phyloP scores from a whole-genome alignment of 345 rosid species.

The Pugionium cornutum region DNA sequence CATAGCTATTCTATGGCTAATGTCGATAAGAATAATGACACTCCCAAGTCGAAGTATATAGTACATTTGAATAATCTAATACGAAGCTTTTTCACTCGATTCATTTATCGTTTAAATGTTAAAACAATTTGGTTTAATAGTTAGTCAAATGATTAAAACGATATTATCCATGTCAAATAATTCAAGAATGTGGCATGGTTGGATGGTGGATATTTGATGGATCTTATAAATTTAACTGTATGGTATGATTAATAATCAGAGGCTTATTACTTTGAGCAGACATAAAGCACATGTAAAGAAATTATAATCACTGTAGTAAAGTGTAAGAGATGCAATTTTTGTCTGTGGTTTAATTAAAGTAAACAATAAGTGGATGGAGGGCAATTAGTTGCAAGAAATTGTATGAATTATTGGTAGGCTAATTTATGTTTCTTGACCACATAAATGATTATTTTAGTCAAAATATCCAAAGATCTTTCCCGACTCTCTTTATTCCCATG shows the following conservation, averaged over 20 bases:
- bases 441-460: slow-evolving; percentile 29
- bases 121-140: no score
- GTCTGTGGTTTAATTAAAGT: slow-evolving; percentile 31
- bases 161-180: no score
- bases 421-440: slow-evolving; percentile 35
- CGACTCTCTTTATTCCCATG: slow-evolving; percentile 31
- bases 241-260: slow-evolving; percentile 9
- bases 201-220: background rate
- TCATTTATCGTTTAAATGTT: no score
- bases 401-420: slow-evolving; percentile 29
- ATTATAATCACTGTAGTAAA: slow-evolving; percentile 16
- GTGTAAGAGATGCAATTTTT: slow-evolving; percentile 21
- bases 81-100: background rate
- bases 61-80: no score
- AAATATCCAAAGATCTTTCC: slow-evolving; percentile 20
- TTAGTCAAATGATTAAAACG: no score
- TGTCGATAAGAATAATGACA: slow-evolving; percentile 9
- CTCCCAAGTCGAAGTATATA: background rate
- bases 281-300: slow-evolving; percentile 4
- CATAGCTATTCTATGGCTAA: slow-evolving; percentile 24
- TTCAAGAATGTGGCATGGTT: no score
- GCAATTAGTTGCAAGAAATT: slow-evolving; percentile 29
- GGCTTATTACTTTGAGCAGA: slow-evolving; percentile 14
- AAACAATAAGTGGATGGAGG: slow-evolving; percentile 18
- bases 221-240: background rate